Evolutionary conservation across 768 basidiomycete genomes (phyloP).

Genomic region (Lactarius pseudohatsudake): DNA sequence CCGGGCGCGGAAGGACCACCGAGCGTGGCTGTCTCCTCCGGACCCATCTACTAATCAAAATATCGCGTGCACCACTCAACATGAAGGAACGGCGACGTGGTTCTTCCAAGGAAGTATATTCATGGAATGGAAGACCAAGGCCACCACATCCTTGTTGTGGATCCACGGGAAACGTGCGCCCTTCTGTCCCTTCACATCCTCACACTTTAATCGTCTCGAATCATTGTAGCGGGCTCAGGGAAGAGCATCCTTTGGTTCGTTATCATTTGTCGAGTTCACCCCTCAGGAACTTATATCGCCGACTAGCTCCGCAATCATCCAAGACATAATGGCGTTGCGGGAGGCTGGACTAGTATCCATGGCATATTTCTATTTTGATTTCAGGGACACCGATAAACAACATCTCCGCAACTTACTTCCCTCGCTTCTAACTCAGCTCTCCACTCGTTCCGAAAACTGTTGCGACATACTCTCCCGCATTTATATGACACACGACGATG

Average conservation of each 20-base stretch:
- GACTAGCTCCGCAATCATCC: too few relatives aligned
- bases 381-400: neutral
- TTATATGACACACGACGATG: neutral
- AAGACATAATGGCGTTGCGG: neutral
- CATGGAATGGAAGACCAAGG: neutral
- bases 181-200: too few relatives aligned
- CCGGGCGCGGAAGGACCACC: neutral
- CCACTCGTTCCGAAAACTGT: neutral
- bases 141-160: constrained; percentile 1
- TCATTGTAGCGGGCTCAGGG: too few relatives aligned
- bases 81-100: constrained; percentile 1
- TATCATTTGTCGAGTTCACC: too few relatives aligned
- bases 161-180: constrained; percentile 6
- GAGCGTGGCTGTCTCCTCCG: neutral
- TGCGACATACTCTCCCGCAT: neutral
- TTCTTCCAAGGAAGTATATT: neutral
- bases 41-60: neutral
- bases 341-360: neutral
- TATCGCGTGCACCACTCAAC: neutral
- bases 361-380: constrained; percentile 1
- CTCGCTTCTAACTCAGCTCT: neutral
- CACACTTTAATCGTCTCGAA: neutral
- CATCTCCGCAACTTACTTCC: neutral
- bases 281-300: too few relatives aligned
- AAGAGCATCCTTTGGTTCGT: too few relatives aligned